phyloP scores from a whole-genome alignment of 805 yeast genomes.

The Wickerhamomyces alni region DNA sequence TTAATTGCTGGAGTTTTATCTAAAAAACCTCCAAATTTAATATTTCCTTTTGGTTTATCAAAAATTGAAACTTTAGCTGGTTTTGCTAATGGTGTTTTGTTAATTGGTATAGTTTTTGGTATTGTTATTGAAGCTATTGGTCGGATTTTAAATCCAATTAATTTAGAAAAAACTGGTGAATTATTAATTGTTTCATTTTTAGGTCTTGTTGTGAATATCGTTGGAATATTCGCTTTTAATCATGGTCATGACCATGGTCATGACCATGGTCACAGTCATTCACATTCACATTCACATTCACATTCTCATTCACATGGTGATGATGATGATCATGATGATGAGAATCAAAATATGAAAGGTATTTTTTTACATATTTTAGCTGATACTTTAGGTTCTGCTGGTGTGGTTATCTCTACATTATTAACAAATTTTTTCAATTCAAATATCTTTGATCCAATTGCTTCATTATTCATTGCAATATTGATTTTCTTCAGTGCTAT shows the following conservation, averaged over 20 bases:
- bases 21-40: slow-evolving; percentile 53
- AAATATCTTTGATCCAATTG: slow-evolving; percentile 85
- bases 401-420: slow-evolving; percentile 88
- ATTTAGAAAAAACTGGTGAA: slow-evolving; percentile 74
- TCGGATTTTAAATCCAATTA: slow-evolving; percentile 72
- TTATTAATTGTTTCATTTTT: slow-evolving; percentile 75
- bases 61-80: slow-evolving; percentile 92
- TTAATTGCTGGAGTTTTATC: slow-evolving; percentile 73
- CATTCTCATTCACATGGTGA: slow-evolving; percentile 28
- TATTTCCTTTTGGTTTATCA: slow-evolving; percentile 80
- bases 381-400: slow-evolving; percentile 94
- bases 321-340: slow-evolving; percentile 23
- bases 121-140: slow-evolving; percentile 83
- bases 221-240: slow-evolving; percentile 92
- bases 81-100: slow-evolving; percentile 85
- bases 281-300: slow-evolving; percentile 39
- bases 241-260: slow-evolving; percentile 67
- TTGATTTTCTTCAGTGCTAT: slow-evolving; percentile 76
- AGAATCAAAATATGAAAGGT: slow-evolving; percentile 84
- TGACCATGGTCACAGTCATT: slow-evolving; percentile 38
- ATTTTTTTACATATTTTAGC: slow-evolving; percentile 91
- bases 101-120: slow-evolving; percentile 85
- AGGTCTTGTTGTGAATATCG: slow-evolving; percentile 83
- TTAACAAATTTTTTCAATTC: slow-evolving; percentile 61
- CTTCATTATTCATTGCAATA: slow-evolving; percentile 80